Percentiles rank a stretch among this genome's conserved stretches.
phyloP scores from a whole-genome alignment of 2,329 filamentous ascomycete species.

The Colletotrichum siamense region DNA sequence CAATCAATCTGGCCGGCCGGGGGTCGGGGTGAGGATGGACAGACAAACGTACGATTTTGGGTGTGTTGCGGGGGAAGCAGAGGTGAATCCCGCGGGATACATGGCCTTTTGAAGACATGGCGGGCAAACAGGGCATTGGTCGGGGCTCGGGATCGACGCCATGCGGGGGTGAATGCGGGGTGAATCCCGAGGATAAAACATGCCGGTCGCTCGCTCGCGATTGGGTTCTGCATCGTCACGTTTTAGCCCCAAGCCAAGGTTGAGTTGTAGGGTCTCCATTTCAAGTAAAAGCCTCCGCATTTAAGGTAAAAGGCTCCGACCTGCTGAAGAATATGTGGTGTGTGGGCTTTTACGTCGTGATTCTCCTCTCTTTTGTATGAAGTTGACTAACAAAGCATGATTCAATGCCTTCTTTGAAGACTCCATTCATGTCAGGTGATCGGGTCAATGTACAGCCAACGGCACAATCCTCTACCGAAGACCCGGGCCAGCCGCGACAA shows the following conservation, averaged over 20 bases:
- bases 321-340: neutral
- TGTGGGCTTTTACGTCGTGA: neutral
- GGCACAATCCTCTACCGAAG: neutral
- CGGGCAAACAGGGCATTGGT: neutral
- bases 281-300: neutral
- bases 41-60: neutral
- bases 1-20: neutral
- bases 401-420: accelerated
- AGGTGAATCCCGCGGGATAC: constrained; percentile 15
- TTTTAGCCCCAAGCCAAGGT: neutral
- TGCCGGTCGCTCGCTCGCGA: neutral
- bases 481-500: neutral
- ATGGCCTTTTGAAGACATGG: constrained; percentile 13
- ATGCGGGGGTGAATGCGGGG: constrained; percentile 7
- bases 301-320: neutral
- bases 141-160: constrained; percentile 10
- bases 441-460: neutral
- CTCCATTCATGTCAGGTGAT: neutral
- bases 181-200: neutral
- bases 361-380: neutral
- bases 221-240: neutral
- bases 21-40: neutral
- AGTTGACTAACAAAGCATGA: neutral
- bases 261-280: neutral
- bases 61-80: neutral